These are phyloP conservation scores for Echria macrotheca DNA, from an alignment of 495 filamentous ascomycete genomes.

Conservation along the genomic window DNA sequence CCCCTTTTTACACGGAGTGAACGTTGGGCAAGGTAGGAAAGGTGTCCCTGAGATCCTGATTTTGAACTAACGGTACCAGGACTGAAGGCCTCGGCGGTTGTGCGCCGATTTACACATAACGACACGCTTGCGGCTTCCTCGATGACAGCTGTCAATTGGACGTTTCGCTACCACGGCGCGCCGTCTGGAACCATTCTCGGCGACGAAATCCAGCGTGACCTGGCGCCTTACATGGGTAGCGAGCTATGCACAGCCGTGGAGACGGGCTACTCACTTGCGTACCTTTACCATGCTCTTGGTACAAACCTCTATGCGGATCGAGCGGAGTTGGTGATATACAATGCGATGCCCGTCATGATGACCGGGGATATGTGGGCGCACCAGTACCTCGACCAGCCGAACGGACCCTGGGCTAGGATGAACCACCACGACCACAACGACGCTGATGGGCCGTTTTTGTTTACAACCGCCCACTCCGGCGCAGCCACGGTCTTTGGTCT, in stretches of 20 bases:
- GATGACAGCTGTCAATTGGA: constrained; percentile 25
- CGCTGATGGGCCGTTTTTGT: constrained; percentile 13
- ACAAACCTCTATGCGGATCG: constrained; percentile 51
- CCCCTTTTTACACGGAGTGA: constrained; percentile 27
- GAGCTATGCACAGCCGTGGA: constrained; percentile 34
- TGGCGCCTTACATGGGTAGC: constrained; percentile 24
- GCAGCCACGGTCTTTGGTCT: constrained; percentile 37
- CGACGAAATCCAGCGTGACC: constrained; percentile 26
- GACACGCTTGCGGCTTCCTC: constrained; percentile 18
- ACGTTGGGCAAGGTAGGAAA: constrained; percentile 27
- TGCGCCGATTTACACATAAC: constrained; percentile 27
- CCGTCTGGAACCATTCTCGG: constrained; percentile 26
- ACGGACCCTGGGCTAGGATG: constrained; percentile 44
- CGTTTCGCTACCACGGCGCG: constrained; percentile 24
- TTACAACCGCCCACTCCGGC: constrained; percentile 19
- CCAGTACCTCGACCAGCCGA: constrained; percentile 55
- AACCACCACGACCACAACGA: constrained; percentile 10
- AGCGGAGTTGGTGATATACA: constrained; percentile 54
- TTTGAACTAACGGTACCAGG: constrained; percentile 6
- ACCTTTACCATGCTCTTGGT: constrained; percentile 36
- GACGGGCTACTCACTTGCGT: constrained; percentile 29
- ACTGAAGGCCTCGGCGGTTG: constrained; percentile 18
- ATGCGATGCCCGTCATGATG: constrained; percentile 51
- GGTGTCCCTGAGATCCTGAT: neutral
- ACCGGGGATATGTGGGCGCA: constrained; percentile 57